Evolutionary conservation across 1,284 basidiomycete genomes (phyloP), one percentile per base, ranked within the genome.

Genomic region (Apiotrichum gamsii): DNA sequence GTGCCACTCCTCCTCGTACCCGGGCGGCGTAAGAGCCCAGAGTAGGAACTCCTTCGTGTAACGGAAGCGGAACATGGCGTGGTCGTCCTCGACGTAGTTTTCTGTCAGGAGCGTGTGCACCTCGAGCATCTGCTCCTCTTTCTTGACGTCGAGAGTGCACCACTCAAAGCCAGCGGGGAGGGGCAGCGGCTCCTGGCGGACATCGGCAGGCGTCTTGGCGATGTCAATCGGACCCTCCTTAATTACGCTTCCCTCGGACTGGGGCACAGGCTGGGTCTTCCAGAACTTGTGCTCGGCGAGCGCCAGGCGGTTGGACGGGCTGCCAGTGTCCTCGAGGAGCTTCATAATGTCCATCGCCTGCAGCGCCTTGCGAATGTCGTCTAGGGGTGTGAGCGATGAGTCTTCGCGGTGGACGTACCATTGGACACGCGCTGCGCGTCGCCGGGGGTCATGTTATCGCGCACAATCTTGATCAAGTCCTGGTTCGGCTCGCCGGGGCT

Each of bases 31-130:
- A 32, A 98, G 76, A 9, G 91, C 93, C 95, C 95, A 99, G 67
- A 85, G 77, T 39, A 98, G 74, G 70, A 99, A 99, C 70, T 96
- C 90, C 5, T 90, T 83, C 35, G 84, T 87, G 67, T 99, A 99
- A 64, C 90, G 84, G 78, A 99, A 97, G 23, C 95, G 82, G 78
- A 98, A 95, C 24, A 87, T 82, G 6, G 93, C 91, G 47, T 93
- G 87, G 60, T 90, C 86, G 67, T 99, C 95, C 72, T 99, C 95
- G 39, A 98, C 93, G 60, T 98, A 98, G 73, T 98, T 89, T 11
- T 84, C 77, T 1, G 89, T 94, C 18, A 99, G 77, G 8, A 99
- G 78, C 53, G 91, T 85, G 64, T 96, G 90, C 10, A 97, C 83
- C 69, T 99, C 95, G 64, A 87, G 84, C 55, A 84, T 80, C 88